These are phyloP conservation scores for Candida pseudocylindracea DNA, from an alignment of 1,139 yeast species.

Conservation along the genomic window DNA sequence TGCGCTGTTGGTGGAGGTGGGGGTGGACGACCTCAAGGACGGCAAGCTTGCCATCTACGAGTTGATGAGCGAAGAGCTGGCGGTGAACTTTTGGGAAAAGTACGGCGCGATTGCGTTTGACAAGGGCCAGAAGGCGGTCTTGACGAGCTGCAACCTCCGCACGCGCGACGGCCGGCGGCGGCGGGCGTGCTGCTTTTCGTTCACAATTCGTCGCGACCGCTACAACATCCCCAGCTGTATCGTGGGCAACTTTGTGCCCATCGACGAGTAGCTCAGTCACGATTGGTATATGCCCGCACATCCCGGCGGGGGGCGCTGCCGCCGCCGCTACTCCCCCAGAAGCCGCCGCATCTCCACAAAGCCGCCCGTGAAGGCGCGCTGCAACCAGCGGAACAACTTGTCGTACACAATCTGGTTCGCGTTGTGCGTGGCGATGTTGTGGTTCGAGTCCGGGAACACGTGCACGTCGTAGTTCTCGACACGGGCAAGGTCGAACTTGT, in stretches of 20 bases:
- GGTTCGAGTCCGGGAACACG: constrained; percentile 88
- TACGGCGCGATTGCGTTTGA: constrained; percentile 95
- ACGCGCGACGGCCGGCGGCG: constrained; percentile 67
- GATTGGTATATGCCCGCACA: background rate
- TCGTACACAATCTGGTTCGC: constrained; percentile 61
- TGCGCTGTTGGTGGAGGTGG: constrained; percentile 85
- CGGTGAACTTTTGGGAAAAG: constrained; percentile 97
- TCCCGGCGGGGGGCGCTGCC: no score
- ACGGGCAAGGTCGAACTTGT: constrained; percentile 32
- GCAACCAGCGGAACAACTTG: constrained; percentile 46
- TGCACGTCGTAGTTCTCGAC: constrained; percentile 79
- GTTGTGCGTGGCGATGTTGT: constrained; percentile 57
- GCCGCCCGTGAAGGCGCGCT: constrained; percentile 40
- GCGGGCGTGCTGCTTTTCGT: constrained; percentile 81
- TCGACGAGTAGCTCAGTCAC: constrained; percentile 16
- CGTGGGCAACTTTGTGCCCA: constrained; percentile 88
- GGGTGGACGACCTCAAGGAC: constrained; percentile 78
- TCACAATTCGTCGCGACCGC: constrained; percentile 80
- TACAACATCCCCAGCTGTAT: constrained; percentile 94
- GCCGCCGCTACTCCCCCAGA: no score
- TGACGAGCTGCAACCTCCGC: constrained; percentile 76
- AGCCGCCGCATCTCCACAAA: constrained; percentile 6
- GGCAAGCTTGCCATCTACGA: constrained; percentile 88
- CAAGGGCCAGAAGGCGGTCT: constrained; percentile 84
- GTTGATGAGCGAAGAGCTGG: constrained; percentile 88